These are phyloP conservation scores for Xylariales sp. DNA, from an alignment of 2,329 filamentous ascomycete genomes.

Conservation along the genomic window DNA sequence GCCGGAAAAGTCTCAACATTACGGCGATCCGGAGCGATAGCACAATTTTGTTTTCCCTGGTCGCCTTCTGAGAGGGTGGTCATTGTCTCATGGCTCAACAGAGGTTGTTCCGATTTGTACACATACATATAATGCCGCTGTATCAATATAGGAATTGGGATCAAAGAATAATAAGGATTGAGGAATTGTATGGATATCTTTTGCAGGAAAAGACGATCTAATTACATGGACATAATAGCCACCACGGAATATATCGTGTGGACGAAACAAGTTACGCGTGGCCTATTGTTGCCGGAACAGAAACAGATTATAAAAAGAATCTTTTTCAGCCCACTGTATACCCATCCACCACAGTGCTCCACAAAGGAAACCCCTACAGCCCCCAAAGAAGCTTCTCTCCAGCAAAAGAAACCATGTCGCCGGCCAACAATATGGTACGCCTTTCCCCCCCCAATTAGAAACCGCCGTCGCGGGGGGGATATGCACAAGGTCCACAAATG, in stretches of 20 bases:
- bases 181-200: constrained; percentile 7
- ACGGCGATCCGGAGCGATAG: too few relatives aligned
- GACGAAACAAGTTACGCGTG: too few relatives aligned
- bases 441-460: constrained; percentile 17
- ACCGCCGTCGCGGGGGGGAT: constrained; percentile 13
- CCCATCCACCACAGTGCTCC: background rate
- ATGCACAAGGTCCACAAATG: constrained; percentile 23
- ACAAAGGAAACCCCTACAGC: constrained; percentile 9
- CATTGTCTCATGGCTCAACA: too few relatives aligned
- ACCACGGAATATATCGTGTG: too few relatives aligned
- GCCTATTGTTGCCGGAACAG: background rate
- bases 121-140: background rate
- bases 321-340: constrained; percentile 1
- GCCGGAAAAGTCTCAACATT: constrained; percentile 9
- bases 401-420: background rate
- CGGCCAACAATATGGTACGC: constrained; percentile 9
- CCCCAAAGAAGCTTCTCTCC: background rate
- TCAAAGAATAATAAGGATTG: too few relatives aligned
- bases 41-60: too few relatives aligned
- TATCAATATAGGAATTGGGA: too few relatives aligned
- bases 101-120: too few relatives aligned
- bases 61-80: too few relatives aligned
- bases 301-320: background rate
- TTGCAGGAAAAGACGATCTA: constrained; percentile 7
- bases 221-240: too few relatives aligned